phyloP scores from a whole-genome alignment of 257 asterid genomes.

The Gentiana macrophylla region DNA sequence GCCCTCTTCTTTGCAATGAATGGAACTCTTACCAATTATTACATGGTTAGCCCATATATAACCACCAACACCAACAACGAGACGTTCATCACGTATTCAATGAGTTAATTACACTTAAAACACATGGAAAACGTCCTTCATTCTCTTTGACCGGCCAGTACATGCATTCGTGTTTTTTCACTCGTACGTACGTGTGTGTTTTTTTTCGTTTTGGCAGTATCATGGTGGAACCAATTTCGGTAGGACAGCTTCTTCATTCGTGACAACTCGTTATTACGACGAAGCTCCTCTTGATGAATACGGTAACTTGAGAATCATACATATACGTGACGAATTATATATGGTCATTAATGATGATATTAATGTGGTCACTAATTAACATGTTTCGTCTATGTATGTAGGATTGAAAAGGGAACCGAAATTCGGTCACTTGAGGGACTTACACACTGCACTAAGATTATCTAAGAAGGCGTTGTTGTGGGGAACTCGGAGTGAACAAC shows the following conservation, averaged over 20 bases:
- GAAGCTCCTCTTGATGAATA: slow-evolving; percentile 84
- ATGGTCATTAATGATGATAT: no score
- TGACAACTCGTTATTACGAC: slow-evolving; percentile 65
- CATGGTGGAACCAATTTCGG: slow-evolving; percentile 85
- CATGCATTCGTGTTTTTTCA: no score
- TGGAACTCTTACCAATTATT: slow-evolving; percentile 86
- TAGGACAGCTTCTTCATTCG: slow-evolving; percentile 60
- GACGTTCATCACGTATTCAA: no score
- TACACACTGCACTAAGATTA: slow-evolving; percentile 69
- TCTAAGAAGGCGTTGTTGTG: slow-evolving; percentile 66
- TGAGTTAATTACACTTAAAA: no score
- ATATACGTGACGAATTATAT: background rate
- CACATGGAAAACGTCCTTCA: no score
- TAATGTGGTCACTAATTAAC: no score
- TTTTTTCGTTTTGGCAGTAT: slow-evolving; percentile 27
- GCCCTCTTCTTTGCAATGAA: slow-evolving; percentile 76
- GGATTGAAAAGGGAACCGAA: slow-evolving; percentile 85
- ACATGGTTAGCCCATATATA: slow-evolving; percentile 42
- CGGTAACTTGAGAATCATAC: slow-evolving; percentile 24
- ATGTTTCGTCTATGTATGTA: slow-evolving; percentile 3
- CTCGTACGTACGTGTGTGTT: no score
- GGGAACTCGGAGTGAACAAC: slow-evolving; percentile 46
- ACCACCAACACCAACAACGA: no score
- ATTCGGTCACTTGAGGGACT: slow-evolving; percentile 69
- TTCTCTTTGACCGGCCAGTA: background rate